These are phyloP conservation scores for Cladosporium sp. DNA, from an alignment of 2,329 filamentous ascomycete genomes.

Conservation along the genomic window DNA sequence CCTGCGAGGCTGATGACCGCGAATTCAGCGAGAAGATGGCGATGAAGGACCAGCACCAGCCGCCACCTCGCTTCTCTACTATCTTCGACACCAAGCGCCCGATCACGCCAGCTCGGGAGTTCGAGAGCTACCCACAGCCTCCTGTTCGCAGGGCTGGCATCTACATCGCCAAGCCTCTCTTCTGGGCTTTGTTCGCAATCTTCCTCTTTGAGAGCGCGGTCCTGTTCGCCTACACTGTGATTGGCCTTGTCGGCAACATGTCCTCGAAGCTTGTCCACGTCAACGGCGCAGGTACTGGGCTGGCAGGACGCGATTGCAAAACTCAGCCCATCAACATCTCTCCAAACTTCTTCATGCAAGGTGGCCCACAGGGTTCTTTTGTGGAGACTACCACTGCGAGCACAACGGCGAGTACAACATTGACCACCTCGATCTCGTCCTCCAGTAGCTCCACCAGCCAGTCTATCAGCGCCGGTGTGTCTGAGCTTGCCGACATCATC, in stretches of 20 bases:
- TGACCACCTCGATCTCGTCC: background rate
- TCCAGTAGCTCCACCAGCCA: background rate
- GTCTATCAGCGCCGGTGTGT: background rate
- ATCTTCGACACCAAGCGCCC: constrained; percentile 27
- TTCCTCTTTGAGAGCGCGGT: constrained; percentile 38
- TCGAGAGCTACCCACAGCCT: constrained; percentile 31
- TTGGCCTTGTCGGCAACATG: constrained; percentile 39
- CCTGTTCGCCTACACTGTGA: constrained; percentile 40
- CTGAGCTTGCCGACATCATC: constrained; percentile 2
- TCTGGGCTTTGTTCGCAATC: constrained; percentile 35
- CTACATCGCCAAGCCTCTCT: constrained; percentile 34
- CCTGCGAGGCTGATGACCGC: constrained; percentile 21
- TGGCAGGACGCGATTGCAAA: constrained; percentile 23
- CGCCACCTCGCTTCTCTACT: constrained; percentile 36
- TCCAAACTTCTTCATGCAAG: constrained; percentile 33
- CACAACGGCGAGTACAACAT: constrained; percentile 1
- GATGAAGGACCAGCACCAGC: constrained; percentile 18
- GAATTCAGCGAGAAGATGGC: constrained; percentile 28
- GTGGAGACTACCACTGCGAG: background rate
- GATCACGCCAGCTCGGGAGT: constrained; percentile 24
- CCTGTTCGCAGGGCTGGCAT: constrained; percentile 32
- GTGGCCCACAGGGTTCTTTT: background rate
- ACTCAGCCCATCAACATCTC: constrained; percentile 35
- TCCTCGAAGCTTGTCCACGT: constrained; percentile 29
- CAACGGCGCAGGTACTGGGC: constrained; percentile 10